A percentile compares a stretch with the other conserved stretches of the same genome.
These are phyloP conservation scores for Hyphodiscus hymeniophilus DNA, from an alignment of 495 filamentous ascomycete genomes.

Conservation along the genomic window DNA sequence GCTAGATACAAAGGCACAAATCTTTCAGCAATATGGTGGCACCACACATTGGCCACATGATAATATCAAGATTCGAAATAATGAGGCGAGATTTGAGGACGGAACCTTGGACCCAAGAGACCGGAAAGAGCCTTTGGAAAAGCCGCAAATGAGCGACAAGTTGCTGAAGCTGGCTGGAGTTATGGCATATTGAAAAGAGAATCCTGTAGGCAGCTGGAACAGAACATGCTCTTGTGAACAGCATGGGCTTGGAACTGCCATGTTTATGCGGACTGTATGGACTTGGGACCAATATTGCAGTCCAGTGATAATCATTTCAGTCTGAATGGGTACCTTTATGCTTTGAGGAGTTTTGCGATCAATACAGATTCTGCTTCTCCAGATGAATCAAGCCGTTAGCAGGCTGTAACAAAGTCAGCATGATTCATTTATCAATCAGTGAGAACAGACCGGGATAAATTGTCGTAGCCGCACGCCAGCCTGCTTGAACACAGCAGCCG, in stretches of 20 bases:
- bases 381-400: conserved; percentile 45
- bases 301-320: too few relatives aligned
- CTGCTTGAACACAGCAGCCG: conserved; percentile 66
- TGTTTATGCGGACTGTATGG: too few relatives aligned
- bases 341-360: neutral
- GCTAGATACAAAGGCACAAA: conserved; percentile 26
- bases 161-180: conserved; percentile 13
- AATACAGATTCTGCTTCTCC: conserved; percentile 29
- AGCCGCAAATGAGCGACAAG: conserved; percentile 9
- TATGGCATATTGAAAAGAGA: conserved; percentile 4
- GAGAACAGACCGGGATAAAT: conserved; percentile 63
- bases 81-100: neutral
- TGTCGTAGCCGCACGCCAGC: conserved; percentile 74
- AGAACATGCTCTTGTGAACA: neutral
- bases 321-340: neutral
- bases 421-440: conserved; percentile 7
- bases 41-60: conserved; percentile 38
- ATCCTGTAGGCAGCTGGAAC: neutral
- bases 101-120: conserved; percentile 3
- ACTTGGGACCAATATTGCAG: too few relatives aligned
- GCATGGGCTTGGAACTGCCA: too few relatives aligned
- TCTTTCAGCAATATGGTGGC: conserved; percentile 29
- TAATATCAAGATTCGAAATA: conserved; percentile 13
- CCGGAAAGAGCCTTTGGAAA: conserved; percentile 3
- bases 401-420: conserved; percentile 29